Percentiles rank a stretch among this genome's conserved stretches.
Conservation (phyloP, 805 yeast species). For the Metschnikowia peoriensis region DNA sequence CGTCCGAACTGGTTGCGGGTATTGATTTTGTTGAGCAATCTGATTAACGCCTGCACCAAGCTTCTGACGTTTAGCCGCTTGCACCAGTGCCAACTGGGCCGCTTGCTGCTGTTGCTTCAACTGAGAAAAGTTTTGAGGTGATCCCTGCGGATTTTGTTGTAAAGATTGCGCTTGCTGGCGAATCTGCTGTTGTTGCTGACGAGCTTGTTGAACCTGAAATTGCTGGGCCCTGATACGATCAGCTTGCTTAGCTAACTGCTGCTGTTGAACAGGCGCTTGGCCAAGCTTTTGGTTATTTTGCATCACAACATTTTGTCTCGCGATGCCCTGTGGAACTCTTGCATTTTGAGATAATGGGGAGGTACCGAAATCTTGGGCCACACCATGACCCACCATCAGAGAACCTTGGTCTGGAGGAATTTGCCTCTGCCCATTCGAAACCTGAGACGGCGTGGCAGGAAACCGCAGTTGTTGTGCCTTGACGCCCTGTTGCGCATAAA, state of each 20-base stretch:
- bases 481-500: slow-evolving; percentile 3
- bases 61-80: slow-evolving; percentile 18
- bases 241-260: slow-evolving; percentile 15
- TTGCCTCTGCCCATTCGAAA: slow-evolving; percentile 1
- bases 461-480: slow-evolving; percentile 5
- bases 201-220: slow-evolving; percentile 16
- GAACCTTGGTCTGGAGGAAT: not conserved
- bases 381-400: not conserved
- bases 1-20: slow-evolving; percentile 8
- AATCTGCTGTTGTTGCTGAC: slow-evolving; percentile 16
- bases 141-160: slow-evolving; percentile 7
- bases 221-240: slow-evolving; percentile 17
- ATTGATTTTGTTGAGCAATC: slow-evolving; percentile 12
- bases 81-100: slow-evolving; percentile 10
- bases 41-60: slow-evolving; percentile 8
- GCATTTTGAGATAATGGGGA: slow-evolving; percentile 6
- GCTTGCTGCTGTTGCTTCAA: slow-evolving; percentile 15
- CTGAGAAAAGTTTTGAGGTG: slow-evolving; percentile 4
- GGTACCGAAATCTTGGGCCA: slow-evolving; percentile 5
- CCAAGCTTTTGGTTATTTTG: slow-evolving; percentile 8
- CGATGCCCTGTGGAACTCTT: slow-evolving; percentile 1
- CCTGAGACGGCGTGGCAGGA: not conserved
- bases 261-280: slow-evolving; percentile 10
- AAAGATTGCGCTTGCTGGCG: slow-evolving; percentile 8
- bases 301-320: slow-evolving; percentile 5